Conservation (phyloP, 2,329 filamentous ascomycete genomes). For the Cytospora paraplurivora region DNA sequence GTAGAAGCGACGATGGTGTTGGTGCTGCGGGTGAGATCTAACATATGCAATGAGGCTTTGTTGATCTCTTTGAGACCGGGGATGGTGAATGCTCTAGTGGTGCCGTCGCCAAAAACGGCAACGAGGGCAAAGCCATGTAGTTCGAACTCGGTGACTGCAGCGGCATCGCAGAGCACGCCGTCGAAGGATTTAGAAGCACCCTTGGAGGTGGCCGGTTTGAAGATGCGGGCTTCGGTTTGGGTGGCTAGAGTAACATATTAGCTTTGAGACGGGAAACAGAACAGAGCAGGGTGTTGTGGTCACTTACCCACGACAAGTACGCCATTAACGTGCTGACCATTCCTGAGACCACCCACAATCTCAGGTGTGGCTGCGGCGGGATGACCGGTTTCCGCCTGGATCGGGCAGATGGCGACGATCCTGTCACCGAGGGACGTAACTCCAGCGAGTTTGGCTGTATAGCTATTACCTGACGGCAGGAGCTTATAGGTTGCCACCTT, state of each 20-base stretch:
- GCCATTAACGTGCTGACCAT: slow-evolving; percentile 75
- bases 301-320: slow-evolving; percentile 71
- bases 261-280: slow-evolving; percentile 15
- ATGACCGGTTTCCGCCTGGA: slow-evolving; percentile 76
- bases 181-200: slow-evolving; percentile 93
- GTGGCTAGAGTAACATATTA: slow-evolving; percentile 50
- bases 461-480: slow-evolving; percentile 72
- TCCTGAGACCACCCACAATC: slow-evolving; percentile 74
- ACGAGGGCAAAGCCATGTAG: slow-evolving; percentile 77
- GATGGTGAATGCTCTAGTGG: slow-evolving; percentile 79
- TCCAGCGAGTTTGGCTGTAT: slow-evolving; percentile 72
- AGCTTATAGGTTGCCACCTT: slow-evolving; percentile 90
- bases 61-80: slow-evolving; percentile 85
- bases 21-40: slow-evolving; percentile 73
- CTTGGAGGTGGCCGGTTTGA: slow-evolving; percentile 81
- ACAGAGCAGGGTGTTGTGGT: too few relatives aligned
- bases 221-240: slow-evolving; percentile 78
- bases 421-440: slow-evolving; percentile 65
- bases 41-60: slow-evolving; percentile 63
- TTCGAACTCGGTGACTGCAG: slow-evolving; percentile 73
- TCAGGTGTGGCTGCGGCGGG: slow-evolving; percentile 74
- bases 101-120: slow-evolving; percentile 82
- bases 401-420: slow-evolving; percentile 76
- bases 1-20: slow-evolving; percentile 72
- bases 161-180: slow-evolving; percentile 77